These are phyloP conservation scores for Pseudoneurospora amorphoporcata DNA, from an alignment of 495 filamentous ascomycete genomes.

Conservation along the genomic window DNA sequence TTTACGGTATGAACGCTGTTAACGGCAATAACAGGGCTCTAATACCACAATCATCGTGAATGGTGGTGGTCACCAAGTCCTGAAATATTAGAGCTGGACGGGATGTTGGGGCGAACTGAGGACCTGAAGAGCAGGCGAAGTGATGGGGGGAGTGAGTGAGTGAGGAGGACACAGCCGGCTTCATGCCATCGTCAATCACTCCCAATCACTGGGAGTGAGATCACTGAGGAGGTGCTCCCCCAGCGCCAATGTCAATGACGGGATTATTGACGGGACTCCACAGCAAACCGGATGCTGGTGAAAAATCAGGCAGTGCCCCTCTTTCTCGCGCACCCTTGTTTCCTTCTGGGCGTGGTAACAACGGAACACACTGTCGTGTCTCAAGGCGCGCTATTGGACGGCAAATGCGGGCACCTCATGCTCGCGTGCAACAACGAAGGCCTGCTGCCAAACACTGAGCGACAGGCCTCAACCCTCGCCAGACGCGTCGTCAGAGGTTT, in stretches of 20 bases:
- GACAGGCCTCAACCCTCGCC: background rate
- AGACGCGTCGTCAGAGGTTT: background rate
- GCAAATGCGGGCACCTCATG: background rate
- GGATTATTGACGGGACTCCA: background rate
- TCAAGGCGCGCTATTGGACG: background rate
- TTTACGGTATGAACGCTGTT: background rate
- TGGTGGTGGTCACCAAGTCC: background rate
- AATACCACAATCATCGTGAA: background rate
- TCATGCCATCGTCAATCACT: background rate
- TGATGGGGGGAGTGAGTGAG: background rate
- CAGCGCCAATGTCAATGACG: background rate
- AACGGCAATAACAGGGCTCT: background rate
- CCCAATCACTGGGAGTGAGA: background rate
- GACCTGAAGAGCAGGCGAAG: background rate
- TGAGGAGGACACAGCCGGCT: background rate
- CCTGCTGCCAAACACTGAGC: background rate
- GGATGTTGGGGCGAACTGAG: background rate
- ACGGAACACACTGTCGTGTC: background rate
- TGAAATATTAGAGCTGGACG: background rate
- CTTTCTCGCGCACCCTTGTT: background rate
- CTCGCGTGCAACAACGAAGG: background rate
- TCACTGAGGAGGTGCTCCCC: background rate
- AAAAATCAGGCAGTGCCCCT: background rate
- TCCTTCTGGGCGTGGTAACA: background rate
- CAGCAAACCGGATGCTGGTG: background rate